A percentile compares a stretch with the other conserved stretches of the same genome.
These are phyloP conservation scores for Suillus bovinus DNA, from an alignment of 768 basidiomycete genomes.

Conservation along the genomic window DNA sequence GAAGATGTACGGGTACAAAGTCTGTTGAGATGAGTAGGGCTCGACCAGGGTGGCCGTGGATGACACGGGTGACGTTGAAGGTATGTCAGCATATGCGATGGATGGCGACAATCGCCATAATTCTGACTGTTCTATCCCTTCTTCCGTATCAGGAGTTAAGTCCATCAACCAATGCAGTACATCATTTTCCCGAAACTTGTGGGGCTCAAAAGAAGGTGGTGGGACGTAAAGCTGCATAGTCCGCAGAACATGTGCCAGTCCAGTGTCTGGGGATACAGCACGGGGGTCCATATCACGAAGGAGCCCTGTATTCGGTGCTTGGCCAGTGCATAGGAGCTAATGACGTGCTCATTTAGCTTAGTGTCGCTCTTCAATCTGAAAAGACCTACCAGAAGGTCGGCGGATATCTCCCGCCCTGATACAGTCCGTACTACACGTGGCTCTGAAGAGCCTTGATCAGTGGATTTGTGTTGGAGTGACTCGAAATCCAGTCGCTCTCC, in stretches of 20 bases:
- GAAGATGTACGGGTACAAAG: slow-evolving; percentile 55
- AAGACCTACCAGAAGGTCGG: slow-evolving; percentile 48
- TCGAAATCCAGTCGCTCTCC: slow-evolving; percentile 53
- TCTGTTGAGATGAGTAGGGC: slow-evolving; percentile 9
- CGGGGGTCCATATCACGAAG: slow-evolving; percentile 42
- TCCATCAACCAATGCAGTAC: background rate
- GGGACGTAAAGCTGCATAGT: slow-evolving; percentile 44
- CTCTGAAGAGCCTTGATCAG: background rate
- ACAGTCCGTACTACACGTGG: slow-evolving; percentile 42
- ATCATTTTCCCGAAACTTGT: background rate
- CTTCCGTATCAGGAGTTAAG: background rate
- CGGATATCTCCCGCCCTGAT: slow-evolving; percentile 50
- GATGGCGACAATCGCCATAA: too few species aligned
- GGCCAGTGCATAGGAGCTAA: slow-evolving; percentile 63
- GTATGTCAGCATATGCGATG: background rate
- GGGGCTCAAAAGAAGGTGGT: background rate
- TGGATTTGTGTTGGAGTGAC: slow-evolving; percentile 27
- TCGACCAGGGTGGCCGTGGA: slow-evolving; percentile 17
- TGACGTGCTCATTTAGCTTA: background rate
- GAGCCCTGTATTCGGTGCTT: slow-evolving; percentile 54
- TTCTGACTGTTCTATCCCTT: background rate
- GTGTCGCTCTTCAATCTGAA: background rate
- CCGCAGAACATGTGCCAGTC: slow-evolving; percentile 46
- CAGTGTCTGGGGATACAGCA: slow-evolving; percentile 39
- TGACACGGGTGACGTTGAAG: slow-evolving; percentile 4